Conservation (phyloP, 2,329 filamentous ascomycete genomes). For the Alternaria gansuensis region DNA sequence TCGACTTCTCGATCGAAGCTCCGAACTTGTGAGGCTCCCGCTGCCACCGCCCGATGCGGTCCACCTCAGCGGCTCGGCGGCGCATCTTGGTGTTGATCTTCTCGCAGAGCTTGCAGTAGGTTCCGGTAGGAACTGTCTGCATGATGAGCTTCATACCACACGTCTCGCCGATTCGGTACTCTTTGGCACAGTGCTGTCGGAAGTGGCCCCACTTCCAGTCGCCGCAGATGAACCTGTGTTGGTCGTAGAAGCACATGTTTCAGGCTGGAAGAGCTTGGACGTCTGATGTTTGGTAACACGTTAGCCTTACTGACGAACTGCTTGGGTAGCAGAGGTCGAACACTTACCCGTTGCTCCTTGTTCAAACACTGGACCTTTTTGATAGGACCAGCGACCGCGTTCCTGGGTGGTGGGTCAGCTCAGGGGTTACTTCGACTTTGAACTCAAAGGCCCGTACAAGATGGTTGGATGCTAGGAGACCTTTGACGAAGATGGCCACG, state of each 20-base stretch:
- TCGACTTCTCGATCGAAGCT: constrained; percentile 71
- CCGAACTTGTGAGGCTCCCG: constrained; percentile 70
- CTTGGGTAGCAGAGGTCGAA: constrained; percentile 41
- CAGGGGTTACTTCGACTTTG: constrained; percentile 38
- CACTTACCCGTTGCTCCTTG: constrained; percentile 42
- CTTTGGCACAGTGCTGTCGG: constrained; percentile 89
- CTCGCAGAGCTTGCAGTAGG: constrained; percentile 84
- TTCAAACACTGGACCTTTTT: constrained; percentile 32
- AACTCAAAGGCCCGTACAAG: constrained; percentile 40
- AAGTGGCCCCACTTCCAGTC: constrained; percentile 97
- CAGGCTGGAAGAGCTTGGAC: constrained; percentile 44
- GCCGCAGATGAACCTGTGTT: constrained; percentile 83
- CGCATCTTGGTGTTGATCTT: constrained; percentile 87
- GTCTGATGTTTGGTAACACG: constrained; percentile 38
- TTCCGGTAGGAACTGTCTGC: constrained; percentile 69
- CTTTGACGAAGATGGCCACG: constrained; percentile 22
- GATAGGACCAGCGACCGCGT: constrained; percentile 38
- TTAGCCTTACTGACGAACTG: constrained; percentile 42
- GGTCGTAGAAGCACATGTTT: constrained; percentile 95
- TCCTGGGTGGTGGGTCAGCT: constrained; percentile 40
- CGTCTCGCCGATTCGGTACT: constrained; percentile 95
- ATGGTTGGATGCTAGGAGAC: constrained; percentile 46
- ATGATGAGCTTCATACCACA: constrained; percentile 93
- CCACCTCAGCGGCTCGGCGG: constrained; percentile 75
- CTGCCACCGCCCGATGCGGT: constrained; percentile 79